These are phyloP conservation scores for Benincasa hispida DNA, from an alignment of 306 rosid genomes.

Conservation along the genomic window DNA sequence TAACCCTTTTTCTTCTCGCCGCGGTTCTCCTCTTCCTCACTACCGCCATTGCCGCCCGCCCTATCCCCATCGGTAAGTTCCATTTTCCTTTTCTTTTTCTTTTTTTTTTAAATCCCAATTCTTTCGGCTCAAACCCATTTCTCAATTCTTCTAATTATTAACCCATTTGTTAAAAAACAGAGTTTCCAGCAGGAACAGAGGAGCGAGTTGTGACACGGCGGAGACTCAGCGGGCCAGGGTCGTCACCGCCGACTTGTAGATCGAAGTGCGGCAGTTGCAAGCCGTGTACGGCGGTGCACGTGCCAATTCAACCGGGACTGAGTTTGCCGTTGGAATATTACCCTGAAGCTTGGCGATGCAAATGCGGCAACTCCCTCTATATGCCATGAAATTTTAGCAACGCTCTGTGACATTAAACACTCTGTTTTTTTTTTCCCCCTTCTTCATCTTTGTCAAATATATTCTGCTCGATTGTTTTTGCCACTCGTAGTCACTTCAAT, in stretches of 20 bases:
- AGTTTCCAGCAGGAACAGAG: not conserved
- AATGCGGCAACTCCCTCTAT: conserved; percentile 72
- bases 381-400: conserved; percentile 36
- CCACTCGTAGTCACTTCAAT: conserved; percentile 3
- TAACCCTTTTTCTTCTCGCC: not conserved
- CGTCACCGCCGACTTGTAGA: conserved; percentile 75
- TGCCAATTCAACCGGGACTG: conserved; percentile 72
- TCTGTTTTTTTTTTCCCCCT: not conserved
- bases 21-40: not conserved
- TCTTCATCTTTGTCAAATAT: not conserved
- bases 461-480: not conserved
- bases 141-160: not conserved
- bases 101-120: not conserved
- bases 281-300: conserved; percentile 77
- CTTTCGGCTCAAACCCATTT: not conserved
- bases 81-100: no score
- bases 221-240: conserved; percentile 49
- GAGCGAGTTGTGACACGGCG: conserved; percentile 19
- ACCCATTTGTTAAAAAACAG: not conserved
- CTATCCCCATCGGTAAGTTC: not conserved
- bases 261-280: conserved; percentile 80
- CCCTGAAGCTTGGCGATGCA: conserved; percentile 99
- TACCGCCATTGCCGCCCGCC: not conserved
- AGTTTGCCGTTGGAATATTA: conserved; percentile 70
- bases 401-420: not conserved